Evolutionary conservation across 1,139 yeast species (phyloP).

Genomic region (Geotrichum klebahnii): DNA sequence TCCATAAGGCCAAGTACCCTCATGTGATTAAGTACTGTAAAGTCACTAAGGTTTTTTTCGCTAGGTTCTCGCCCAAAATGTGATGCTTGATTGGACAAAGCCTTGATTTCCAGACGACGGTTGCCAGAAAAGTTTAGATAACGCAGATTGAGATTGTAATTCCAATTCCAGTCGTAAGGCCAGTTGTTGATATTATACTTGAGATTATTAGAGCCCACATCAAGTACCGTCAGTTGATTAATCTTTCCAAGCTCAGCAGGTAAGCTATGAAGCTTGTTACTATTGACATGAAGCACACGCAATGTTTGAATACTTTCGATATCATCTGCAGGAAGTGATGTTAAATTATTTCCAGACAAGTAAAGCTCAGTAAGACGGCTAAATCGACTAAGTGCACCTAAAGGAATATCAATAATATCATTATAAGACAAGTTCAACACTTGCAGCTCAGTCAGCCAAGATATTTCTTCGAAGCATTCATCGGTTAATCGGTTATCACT

Average conservation of each 20-base stretch:
- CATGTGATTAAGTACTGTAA: slow-evolving; percentile 65
- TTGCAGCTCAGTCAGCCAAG: slow-evolving; percentile 56
- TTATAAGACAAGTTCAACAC: slow-evolving; percentile 77
- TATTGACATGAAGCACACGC: slow-evolving; percentile 65
- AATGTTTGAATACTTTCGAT: slow-evolving; percentile 58
- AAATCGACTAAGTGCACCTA: slow-evolving; percentile 61
- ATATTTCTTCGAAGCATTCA: slow-evolving; percentile 66
- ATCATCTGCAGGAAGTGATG: slow-evolving; percentile 81
- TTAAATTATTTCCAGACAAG: slow-evolving; percentile 76
- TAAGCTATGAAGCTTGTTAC: slow-evolving; percentile 76
- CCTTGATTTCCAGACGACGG: slow-evolving; percentile 80
- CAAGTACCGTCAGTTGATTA: slow-evolving; percentile 61
- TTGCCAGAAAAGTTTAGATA: slow-evolving; percentile 90
- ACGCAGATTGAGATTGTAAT: slow-evolving; percentile 68
- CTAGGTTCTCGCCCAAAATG: slow-evolving; percentile 23
- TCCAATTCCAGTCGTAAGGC: slow-evolving; percentile 99
- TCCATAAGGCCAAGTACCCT: slow-evolving; percentile 85
- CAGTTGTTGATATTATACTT: slow-evolving; percentile 90
- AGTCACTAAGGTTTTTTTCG: slow-evolving; percentile 60
- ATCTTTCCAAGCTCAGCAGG: slow-evolving; percentile 89
- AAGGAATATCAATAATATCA: slow-evolving; percentile 74
- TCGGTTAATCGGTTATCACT: slow-evolving; percentile 85
- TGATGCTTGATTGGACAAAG: slow-evolving; percentile 44
- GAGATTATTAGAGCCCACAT: slow-evolving; percentile 85
- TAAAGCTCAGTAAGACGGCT: slow-evolving; percentile 59